These are phyloP conservation scores for Dendrobium huoshanense DNA, from an alignment of 106 monocot species.

Conservation along the genomic window DNA sequence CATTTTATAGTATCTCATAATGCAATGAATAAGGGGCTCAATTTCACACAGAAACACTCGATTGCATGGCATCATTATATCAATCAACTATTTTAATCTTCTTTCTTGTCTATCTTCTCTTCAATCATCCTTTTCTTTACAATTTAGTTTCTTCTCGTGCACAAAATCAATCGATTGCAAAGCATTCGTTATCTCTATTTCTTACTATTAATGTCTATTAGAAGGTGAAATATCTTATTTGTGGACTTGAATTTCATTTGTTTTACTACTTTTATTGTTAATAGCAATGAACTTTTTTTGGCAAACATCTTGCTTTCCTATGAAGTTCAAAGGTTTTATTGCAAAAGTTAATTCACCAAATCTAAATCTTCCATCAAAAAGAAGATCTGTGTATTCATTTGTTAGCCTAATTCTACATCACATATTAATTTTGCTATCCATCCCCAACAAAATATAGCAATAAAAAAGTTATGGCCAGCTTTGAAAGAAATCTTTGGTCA, in stretches of 20 bases:
- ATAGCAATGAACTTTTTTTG: background rate
- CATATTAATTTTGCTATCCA: background rate
- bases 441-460: background rate
- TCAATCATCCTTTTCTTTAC: background rate
- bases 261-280: background rate
- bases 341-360: background rate
- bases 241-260: background rate
- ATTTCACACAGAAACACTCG: no score
- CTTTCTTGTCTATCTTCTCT: background rate
- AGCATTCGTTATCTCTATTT: background rate
- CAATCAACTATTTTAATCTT: no score
- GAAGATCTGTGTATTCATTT: background rate
- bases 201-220: background rate
- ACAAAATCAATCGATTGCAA: background rate
- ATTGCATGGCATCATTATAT: no score
- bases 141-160: background rate
- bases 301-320: background rate
- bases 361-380: background rate
- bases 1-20: no score
- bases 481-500: background rate
- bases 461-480: background rate
- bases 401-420: background rate
- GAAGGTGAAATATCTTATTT: background rate
- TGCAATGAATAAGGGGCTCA: no score
- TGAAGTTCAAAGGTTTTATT: background rate